phyloP scores from a whole-genome alignment of 352 stramenopile species.

The Phytophthora podocarpi region DNA sequence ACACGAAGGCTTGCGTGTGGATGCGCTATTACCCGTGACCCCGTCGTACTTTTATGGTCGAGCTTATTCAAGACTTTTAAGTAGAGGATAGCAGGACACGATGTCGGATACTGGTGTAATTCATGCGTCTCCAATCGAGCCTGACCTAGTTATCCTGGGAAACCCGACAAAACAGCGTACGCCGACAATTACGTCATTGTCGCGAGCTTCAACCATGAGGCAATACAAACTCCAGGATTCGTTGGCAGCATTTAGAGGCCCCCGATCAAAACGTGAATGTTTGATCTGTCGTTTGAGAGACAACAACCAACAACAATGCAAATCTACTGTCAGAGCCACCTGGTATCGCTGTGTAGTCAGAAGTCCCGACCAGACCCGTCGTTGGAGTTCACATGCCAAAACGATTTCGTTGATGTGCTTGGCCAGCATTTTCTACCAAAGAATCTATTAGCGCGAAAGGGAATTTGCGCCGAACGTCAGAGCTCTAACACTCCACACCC shows the following conservation, averaged over 20 bases:
- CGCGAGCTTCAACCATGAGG: neutral
- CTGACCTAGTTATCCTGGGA: neutral
- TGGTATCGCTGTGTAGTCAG: neutral
- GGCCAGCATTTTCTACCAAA: no score
- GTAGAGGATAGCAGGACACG: neutral
- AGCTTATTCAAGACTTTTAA: neutral
- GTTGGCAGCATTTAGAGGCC: neutral
- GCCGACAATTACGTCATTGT: no score
- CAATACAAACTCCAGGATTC: neutral
- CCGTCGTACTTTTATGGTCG: neutral
- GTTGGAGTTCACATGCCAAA: no score
- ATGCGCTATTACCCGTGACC: neutral
- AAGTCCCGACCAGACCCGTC: no score
- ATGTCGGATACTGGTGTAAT: neutral
- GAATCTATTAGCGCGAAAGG: no score
- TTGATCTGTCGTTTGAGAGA: neutral
- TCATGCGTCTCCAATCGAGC: neutral
- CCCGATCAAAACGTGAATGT: neutral
- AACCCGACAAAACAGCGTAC: neutral
- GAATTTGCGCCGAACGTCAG: no score
- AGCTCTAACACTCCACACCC: no score
- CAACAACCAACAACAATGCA: neutral
- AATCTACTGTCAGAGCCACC: neutral
- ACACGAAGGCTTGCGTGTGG: neutral
- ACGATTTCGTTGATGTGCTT: no score